Conservation (phyloP, 352 stramenopile genomes). For the Pythium periplocum region DNA sequence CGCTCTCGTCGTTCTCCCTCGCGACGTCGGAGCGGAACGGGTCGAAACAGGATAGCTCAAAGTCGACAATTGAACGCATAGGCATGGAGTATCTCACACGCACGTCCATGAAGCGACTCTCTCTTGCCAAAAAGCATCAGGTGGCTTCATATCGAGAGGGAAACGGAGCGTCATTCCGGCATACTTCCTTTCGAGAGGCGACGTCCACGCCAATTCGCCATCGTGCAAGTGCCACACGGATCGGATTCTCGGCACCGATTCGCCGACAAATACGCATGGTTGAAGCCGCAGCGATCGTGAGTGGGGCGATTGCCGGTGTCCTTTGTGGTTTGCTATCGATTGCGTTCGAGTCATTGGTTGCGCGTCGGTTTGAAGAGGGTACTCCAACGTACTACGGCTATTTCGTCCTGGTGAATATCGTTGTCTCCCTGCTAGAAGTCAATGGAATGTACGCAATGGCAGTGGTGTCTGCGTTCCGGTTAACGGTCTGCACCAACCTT, state of each 20-base stretch:
- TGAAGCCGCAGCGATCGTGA: constrained; percentile 20
- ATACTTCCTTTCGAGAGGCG: no score
- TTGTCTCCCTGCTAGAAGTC: constrained; percentile 43
- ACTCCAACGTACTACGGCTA: constrained; percentile 21
- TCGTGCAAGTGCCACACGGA: neutral
- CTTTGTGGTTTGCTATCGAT: constrained; percentile 34
- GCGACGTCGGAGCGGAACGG: no score
- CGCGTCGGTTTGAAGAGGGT: constrained; percentile 8
- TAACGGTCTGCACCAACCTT: constrained; percentile 37
- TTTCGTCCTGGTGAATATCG: constrained; percentile 36
- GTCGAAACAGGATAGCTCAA: no score
- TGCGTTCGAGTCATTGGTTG: constrained; percentile 24
- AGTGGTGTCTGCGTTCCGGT: constrained; percentile 31
- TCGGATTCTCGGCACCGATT: constrained; percentile 22
- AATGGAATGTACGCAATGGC: constrained; percentile 33
- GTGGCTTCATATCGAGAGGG: neutral
- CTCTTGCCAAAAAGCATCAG: constrained; percentile 14
- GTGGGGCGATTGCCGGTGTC: constrained; percentile 24
- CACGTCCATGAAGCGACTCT: constrained; percentile 30
- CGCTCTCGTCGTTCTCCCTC: no score
- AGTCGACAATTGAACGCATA: constrained; percentile 34
- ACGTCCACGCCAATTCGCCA: neutral
- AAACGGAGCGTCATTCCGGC: no score
- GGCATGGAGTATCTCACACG: constrained; percentile 33
- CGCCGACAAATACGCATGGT: constrained; percentile 26